Percentiles rank a stretch among this genome's conserved stretches.
Evolutionary conservation across 257 asterid genomes (phyloP).

Genomic region (Solanum rostratum): DNA sequence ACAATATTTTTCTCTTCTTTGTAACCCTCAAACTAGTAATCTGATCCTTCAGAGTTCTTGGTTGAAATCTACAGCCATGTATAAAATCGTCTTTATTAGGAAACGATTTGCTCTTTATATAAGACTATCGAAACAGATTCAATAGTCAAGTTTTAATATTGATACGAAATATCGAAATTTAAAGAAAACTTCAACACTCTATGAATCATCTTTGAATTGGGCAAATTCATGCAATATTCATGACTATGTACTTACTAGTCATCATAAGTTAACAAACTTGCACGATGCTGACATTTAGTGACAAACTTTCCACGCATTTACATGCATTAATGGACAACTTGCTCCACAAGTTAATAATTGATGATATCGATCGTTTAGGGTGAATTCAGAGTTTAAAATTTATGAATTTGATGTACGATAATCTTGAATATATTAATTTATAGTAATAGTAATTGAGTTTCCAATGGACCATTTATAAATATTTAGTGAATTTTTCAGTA

Average conservation of each 20-base stretch:
- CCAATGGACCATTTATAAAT: not conserved
- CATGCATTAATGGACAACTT: constrained; percentile 1
- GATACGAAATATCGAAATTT: not conserved
- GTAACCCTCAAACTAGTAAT: too few relatives aligned
- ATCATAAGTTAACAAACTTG: not conserved
- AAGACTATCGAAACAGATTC: too few relatives aligned
- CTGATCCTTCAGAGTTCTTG: too few relatives aligned
- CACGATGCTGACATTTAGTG: not conserved
- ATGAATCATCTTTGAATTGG: not conserved
- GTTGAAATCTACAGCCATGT: too few relatives aligned
- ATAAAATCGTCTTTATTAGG: not conserved
- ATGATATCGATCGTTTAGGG: not conserved
- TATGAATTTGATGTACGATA: not conserved
- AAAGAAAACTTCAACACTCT: not conserved
- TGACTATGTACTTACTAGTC: constrained; percentile 6
- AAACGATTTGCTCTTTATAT: too few relatives aligned
- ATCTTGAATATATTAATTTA: not conserved
- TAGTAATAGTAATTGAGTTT: not conserved
- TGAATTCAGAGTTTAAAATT: not conserved
- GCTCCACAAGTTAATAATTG: not conserved
- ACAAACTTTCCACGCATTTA: not conserved
- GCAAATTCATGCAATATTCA: constrained; percentile 18
- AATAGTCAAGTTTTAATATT: not conserved
- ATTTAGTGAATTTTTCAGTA: not conserved
- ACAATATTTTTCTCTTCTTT: too few relatives aligned